Evolutionary conservation across 148 eudicot genomes (phyloP), one percentile per base, ranked within the genome.

Genomic region (Camellia japonica): DNA sequence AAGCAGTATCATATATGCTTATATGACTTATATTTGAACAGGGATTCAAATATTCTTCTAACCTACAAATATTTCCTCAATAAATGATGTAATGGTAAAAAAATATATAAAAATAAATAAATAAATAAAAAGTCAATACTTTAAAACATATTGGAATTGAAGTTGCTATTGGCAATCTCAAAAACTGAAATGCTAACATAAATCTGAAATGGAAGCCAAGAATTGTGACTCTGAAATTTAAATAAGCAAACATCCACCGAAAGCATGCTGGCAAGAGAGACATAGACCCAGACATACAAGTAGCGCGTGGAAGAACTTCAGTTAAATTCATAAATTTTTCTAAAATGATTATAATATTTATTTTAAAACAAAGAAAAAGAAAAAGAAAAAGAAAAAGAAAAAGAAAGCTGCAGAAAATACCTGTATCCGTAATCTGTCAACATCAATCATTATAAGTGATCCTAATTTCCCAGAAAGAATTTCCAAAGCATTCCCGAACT

Each of bases 391-490:
- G 38, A 1, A 30, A 30, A 30, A 30, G 38, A 30, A 30, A 69
- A 69, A 69, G 73, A 69, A 70, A 70, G 80, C 79, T 61, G 77
- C 86, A 81, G 78, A 87, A 78, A 90, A 56, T 90, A 95, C 98
- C 98, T 95, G 93, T 82, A 95, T 87, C 44, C 90, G 94, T 63
- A 92, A 82, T 78, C 87, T 90, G 82, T 95, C 98, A 85, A 90
- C 97, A 81, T 92, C 97, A 76, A 92, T 89, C 85, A 84, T 76
- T 79, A 95, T 85, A 65, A 95, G 92, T 46, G 93, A 87, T 65
- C 99, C 99, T 77, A 96, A 89, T 73, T 89, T 84, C 56, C 98
- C 98, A 54, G 95, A 87, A 84, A 96, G 87, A 73, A 96, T 84
- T 80, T 92, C 93, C 80, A 92, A 86, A 49, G 99, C 99, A 86